A percentile compares a stretch with the other conserved stretches of the same genome.
Conservation (phyloP, 352 stramenopile genomes). For the Pythium scleroteichum region DNA sequence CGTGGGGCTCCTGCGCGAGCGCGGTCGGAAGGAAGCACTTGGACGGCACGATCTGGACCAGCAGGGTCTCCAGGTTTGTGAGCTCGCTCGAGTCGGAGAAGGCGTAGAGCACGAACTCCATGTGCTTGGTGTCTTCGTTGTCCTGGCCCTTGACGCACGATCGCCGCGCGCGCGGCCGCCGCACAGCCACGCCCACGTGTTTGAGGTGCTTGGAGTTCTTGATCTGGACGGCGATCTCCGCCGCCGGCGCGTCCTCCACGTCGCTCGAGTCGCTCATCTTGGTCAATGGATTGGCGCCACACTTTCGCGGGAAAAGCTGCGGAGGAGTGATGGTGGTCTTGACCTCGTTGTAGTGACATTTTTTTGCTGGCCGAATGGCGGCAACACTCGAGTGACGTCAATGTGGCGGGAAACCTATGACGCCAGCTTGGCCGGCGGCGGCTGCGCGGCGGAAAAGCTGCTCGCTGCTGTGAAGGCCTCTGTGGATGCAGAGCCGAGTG, state of each 20-base stretch:
- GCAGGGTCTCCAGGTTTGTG: slow-evolving; percentile 79
- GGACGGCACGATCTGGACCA: slow-evolving; percentile 77
- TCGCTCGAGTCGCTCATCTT: slow-evolving; percentile 43
- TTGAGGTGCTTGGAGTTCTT: slow-evolving; percentile 81
- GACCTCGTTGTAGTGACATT: slow-evolving; percentile 18
- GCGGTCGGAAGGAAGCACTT: slow-evolving; percentile 72
- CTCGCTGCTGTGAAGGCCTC: slow-evolving; percentile 7
- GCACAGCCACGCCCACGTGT: slow-evolving; percentile 77
- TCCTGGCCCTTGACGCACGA: slow-evolving; percentile 75
- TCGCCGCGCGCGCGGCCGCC: slow-evolving; percentile 60
- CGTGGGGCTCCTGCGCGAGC: slow-evolving; percentile 50
- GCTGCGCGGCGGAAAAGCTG: slow-evolving; percentile 18
- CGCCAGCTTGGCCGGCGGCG: slow-evolving; percentile 2
- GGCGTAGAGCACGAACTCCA: slow-evolving; percentile 71
- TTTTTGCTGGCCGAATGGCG: no score
- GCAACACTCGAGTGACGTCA: background rate
- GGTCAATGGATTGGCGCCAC: slow-evolving; percentile 7
- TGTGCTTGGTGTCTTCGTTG: slow-evolving; percentile 84
- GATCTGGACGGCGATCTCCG: slow-evolving; percentile 80
- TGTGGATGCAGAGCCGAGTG: background rate
- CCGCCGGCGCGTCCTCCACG: slow-evolving; percentile 44
- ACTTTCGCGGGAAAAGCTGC: slow-evolving; percentile 7
- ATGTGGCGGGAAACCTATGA: slow-evolving; percentile 33
- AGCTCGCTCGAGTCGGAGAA: slow-evolving; percentile 88
- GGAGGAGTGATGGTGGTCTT: slow-evolving; percentile 11